These are phyloP conservation scores for Botrytis paeoniae DNA, from an alignment of 2,329 filamentous ascomycete genomes.

Conservation along the genomic window DNA sequence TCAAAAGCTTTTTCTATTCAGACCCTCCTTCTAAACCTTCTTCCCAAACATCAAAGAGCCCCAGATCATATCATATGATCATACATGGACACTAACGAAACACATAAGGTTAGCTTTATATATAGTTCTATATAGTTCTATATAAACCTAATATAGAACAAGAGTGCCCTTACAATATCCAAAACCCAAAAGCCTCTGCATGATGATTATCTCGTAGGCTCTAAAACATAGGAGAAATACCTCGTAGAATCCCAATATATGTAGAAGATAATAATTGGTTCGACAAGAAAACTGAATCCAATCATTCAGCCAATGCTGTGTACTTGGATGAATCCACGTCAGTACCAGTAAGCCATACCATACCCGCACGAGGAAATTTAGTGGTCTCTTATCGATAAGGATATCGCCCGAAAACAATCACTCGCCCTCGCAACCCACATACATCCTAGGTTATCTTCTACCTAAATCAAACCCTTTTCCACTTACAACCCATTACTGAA, in stretches of 20 bases:
- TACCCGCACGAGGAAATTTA: background rate
- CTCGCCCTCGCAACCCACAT: background rate
- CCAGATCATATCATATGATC: background rate
- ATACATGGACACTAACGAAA: background rate
- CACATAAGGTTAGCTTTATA: background rate
- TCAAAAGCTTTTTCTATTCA: background rate
- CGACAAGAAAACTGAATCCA: background rate
- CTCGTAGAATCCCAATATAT: background rate
- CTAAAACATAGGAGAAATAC: background rate
- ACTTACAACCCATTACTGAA: background rate
- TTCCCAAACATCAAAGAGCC: background rate
- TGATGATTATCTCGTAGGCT: background rate
- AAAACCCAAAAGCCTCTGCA: background rate
- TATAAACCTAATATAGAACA: background rate
- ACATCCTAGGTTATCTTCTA: background rate
- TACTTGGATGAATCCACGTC: background rate
- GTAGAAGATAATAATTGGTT: background rate
- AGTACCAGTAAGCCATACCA: constrained; percentile 10
- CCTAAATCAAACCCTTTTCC: constrained; percentile 7
- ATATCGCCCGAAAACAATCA: background rate
- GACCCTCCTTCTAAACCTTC: background rate
- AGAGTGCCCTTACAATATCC: background rate
- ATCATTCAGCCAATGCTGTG: background rate
- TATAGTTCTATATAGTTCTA: background rate
- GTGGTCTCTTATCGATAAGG: constrained; percentile 20